These are phyloP conservation scores for Alternaria ventricosa DNA, from an alignment of 2,329 filamentous ascomycete species.

Conservation along the genomic window DNA sequence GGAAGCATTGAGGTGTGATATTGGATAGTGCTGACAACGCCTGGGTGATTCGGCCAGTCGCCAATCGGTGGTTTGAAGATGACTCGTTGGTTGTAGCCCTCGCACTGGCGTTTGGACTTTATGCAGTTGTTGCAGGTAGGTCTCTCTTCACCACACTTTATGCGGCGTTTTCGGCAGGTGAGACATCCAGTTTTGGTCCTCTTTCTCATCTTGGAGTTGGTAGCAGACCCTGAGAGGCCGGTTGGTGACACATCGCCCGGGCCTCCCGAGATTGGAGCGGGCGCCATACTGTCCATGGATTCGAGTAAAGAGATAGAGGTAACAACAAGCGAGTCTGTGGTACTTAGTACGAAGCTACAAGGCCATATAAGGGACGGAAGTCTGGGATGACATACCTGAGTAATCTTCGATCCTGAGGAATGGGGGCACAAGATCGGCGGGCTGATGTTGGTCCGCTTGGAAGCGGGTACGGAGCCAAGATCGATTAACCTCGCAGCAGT, in stretches of 20 bases:
- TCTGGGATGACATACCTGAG: constrained; percentile 9
- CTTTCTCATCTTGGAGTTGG: constrained; percentile 48
- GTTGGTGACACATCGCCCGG: constrained; percentile 41
- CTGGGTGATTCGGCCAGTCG: constrained; percentile 53
- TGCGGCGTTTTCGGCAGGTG: constrained; percentile 91
- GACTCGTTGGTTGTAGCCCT: constrained; percentile 82
- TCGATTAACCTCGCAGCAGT: constrained; percentile 35
- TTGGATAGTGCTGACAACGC: constrained; percentile 46
- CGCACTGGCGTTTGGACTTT: constrained; percentile 83
- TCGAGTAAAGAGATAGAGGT: neutral
- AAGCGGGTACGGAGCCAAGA: constrained; percentile 33
- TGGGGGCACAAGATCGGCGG: constrained; percentile 22
- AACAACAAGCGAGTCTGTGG: neutral
- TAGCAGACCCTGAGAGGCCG: constrained; percentile 20
- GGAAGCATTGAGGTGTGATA: constrained; percentile 50
- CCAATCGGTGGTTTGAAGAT: constrained; percentile 78
- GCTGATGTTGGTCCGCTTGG: constrained; percentile 26
- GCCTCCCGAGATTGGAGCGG: constrained; percentile 25
- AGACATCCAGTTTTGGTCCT: constrained; percentile 92
- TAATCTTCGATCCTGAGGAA: neutral
- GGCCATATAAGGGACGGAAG: neutral
- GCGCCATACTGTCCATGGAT: constrained; percentile 32
- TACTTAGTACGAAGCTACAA: constrained; percentile 4
- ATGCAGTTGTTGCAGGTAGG: constrained; percentile 84
- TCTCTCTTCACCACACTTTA: constrained; percentile 94